Conservation (phyloP, 192 early-diverging fungal species). For the Spizellomyces sp. region DNA sequence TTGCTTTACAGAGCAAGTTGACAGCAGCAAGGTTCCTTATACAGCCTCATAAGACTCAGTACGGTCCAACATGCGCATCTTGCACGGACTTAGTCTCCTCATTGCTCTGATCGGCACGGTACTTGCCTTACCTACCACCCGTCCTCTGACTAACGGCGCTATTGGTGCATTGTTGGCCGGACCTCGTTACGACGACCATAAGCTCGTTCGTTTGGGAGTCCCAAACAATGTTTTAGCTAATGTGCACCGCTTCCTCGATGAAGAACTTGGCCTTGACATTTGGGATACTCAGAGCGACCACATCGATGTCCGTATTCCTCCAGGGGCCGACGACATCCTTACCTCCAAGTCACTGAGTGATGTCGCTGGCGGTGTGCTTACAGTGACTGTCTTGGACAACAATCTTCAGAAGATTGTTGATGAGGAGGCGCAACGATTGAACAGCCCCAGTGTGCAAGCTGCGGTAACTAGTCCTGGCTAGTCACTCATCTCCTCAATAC, state of each 20-base stretch:
- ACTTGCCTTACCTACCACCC: no score
- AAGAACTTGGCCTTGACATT: slow-evolving; percentile 14
- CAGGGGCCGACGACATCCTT: slow-evolving; percentile 7
- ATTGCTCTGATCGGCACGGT: no score
- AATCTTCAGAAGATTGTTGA: slow-evolving; percentile 24
- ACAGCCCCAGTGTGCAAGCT: not conserved
- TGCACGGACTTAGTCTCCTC: no score
- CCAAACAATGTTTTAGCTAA: not conserved
- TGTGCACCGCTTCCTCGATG: not conserved
- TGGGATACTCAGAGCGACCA: slow-evolving; percentile 18
- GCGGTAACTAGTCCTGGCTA: slow-evolving; percentile 1
- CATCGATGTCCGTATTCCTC: slow-evolving; percentile 19
- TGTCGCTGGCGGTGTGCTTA: not conserved
- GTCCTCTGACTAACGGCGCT: no score
- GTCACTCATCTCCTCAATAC: slow-evolving; percentile 2
- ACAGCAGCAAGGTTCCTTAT: no score
- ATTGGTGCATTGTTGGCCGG: not conserved
- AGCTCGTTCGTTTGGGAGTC: slow-evolving; percentile 21
- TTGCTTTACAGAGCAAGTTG: no score
- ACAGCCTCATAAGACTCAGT: no score
- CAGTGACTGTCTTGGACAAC: slow-evolving; percentile 5
- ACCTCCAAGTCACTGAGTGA: not conserved
- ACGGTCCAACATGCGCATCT: no score
- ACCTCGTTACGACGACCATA: slow-evolving; percentile 7
- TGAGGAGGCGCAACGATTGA: slow-evolving; percentile 1